A percentile compares a stretch with the other conserved stretches of the same genome.
Conservation (phyloP, 352 stramenopile genomes). For the Pythium guiyangense region DNA sequence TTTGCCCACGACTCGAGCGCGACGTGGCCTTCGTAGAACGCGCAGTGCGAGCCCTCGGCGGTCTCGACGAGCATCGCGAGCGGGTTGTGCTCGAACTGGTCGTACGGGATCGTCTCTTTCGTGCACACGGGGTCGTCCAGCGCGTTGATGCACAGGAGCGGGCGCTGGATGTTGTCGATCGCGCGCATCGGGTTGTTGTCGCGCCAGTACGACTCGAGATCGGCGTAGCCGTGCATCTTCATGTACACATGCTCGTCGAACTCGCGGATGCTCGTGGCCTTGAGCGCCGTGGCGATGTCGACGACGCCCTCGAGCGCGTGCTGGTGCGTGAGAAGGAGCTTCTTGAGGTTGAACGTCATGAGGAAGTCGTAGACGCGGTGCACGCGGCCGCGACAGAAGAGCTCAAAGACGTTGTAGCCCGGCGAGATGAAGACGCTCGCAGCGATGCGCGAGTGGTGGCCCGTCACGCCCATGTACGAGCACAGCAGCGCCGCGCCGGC, state of each 20-base stretch:
- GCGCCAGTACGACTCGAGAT: slow-evolving; percentile 63
- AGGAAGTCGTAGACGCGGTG: slow-evolving; percentile 72
- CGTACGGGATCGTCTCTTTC: slow-evolving; percentile 64
- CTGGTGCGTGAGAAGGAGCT: slow-evolving; percentile 52
- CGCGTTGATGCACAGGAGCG: slow-evolving; percentile 70
- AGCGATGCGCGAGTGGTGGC: slow-evolving; percentile 38
- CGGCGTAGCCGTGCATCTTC: slow-evolving; percentile 68
- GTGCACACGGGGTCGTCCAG: slow-evolving; percentile 77
- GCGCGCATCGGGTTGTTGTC: slow-evolving; percentile 77
- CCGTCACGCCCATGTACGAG: slow-evolving; percentile 70
- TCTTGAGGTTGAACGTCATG: slow-evolving; percentile 73
- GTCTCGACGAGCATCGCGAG: slow-evolving; percentile 54
- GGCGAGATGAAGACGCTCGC: slow-evolving; percentile 70
- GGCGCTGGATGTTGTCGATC: slow-evolving; percentile 44
- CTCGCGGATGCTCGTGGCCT: slow-evolving; percentile 49
- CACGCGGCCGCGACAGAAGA: slow-evolving; percentile 69
- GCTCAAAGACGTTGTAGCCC: slow-evolving; percentile 67
- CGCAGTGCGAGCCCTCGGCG: slow-evolving; percentile 62
- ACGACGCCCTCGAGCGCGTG: slow-evolving; percentile 37
- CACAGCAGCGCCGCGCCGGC: slow-evolving; percentile 62
- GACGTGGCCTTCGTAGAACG: slow-evolving; percentile 67
- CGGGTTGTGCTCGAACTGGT: slow-evolving; percentile 44
- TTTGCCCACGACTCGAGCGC: slow-evolving; percentile 67
- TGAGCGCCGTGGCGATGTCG: slow-evolving; percentile 41
- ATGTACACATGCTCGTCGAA: slow-evolving; percentile 82